Evolutionary conservation across 2,329 filamentous ascomycete species (phyloP), one percentile per base, ranked within the genome.

Genomic region (Hypoxylon sp.): DNA sequence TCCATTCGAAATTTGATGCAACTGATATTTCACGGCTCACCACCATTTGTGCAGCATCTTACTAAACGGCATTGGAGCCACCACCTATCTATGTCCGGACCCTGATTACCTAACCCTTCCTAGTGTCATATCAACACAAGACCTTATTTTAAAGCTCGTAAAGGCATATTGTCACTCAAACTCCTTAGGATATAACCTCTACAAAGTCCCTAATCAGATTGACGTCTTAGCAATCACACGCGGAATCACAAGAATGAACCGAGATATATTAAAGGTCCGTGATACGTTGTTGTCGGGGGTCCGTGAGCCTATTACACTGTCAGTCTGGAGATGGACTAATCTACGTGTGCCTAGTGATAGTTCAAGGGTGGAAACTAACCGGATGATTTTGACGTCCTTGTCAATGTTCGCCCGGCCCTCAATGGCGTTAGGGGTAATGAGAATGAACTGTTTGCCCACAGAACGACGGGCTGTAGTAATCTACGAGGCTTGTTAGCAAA

Each of bases 401-500:
- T 88, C 87, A 37, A 88, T 78, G 51, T 83, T 81, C 26, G 84
- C 85, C 74, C 86, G 80, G 73, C 86, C 84, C 79, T 89, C 83
- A 77, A 97, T 94, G 51, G 91, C 91, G 74, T 97, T 97, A 29
- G 96, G 96, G 2, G 95, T 98, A 78, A 99, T 99, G 61, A 99
- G 88, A 71, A 99, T 94, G 76, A 97, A 99, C 78, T 99, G 96
- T 68, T 94, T 88, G 26, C 94, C 94, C n/a, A 96, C 91, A 1
- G 93, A 93, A 31, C 92, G 88, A 74, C 96, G 88, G 39, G 96
- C 96, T 17, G 94, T 93, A 65, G 90, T 87, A 73, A 98, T 94
- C 91, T 94, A 72, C 51, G 44, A 10, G 39, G 39, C 65, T 63
- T 76, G 44, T 77, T 73, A 74, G 64, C 42, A 60, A 47, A 24